Evolutionary conservation across 164 flowering plant genomes (phyloP), one percentile per base, ranked within the genome.

Genomic region (Tetracentron sinense): DNA sequence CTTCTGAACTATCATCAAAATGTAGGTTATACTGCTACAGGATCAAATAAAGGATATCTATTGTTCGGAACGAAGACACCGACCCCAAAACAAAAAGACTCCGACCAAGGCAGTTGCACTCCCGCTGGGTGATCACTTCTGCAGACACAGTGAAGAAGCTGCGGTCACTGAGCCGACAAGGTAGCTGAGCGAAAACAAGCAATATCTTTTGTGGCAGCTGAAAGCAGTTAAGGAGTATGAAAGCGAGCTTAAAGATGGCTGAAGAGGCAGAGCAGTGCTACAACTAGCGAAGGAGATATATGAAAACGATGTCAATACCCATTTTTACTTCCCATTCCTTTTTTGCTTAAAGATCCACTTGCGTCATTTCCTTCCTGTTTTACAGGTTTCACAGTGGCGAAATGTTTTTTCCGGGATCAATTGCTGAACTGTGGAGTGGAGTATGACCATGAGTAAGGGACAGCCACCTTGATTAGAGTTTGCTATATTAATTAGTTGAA

Each of bases 171-270:
- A 89, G 93, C 96, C 6, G 82, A 79, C 68, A 81, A 64, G 72
- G 61, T 92, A 60, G 90, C 92, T 31, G 96, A 85, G 96, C 95
- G 96, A 92, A 66, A 81, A 79, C 73, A 86, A 82, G 70, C n/a
- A n/a, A n/a, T n/a, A n/a, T 73, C 90, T 6, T 83, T 65, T 69
- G 64, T 88, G 56, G 96, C 96, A 48, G 80, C 87, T 44, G 89
- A 83, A n/a, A 68, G 83, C 98, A n/a, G 85, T 83, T 19, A 83
- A 80, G 72, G 90, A 92, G 66, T 78, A 83, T 16, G 96, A 88
- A 58, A 81, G 86, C 61, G 72, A n/a, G 85, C 7, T 52, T 79
- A 23, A 79, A 69, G 71, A 73, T 92, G 88, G 85, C 85, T 1
- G 96, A 86, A 60, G 90, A 90, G 3, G 33, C 88, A 0, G 87